phyloP scores from a whole-genome alignment of 768 basidiomycete species.

The Agrocybe praecox region DNA sequence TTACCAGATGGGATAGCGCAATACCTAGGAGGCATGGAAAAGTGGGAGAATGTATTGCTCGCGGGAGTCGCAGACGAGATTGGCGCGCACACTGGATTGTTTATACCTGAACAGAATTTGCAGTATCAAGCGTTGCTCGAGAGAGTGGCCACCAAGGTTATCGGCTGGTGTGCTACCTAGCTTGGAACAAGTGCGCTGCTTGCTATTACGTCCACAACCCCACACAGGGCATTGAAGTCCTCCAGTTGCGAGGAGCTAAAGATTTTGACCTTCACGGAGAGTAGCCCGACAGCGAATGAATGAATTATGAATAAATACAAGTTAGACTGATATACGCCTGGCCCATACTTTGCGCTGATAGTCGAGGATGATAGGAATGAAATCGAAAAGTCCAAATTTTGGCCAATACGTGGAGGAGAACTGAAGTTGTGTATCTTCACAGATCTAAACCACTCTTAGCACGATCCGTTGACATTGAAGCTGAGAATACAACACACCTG shows the following conservation, averaged over 20 bases:
- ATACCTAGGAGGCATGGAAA: slow-evolving; percentile 41
- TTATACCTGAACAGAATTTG: slow-evolving; percentile 50
- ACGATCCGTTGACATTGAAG: not conserved
- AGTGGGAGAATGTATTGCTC: slow-evolving; percentile 56
- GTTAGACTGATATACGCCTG: not conserved
- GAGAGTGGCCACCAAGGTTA: slow-evolving; percentile 40
- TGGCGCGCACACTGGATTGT: slow-evolving; percentile 56
- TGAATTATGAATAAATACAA: not conserved
- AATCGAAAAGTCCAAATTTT: slow-evolving; percentile 84
- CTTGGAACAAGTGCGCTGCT: no score
- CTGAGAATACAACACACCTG: slow-evolving; percentile 59
- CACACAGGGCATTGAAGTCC: no score
- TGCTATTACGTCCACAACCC: no score
- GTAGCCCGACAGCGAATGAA: not conserved
- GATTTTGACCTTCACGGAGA: no score
- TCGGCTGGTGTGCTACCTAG: slow-evolving; percentile 41
- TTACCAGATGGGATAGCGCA: slow-evolving; percentile 47
- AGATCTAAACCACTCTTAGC: slow-evolving; percentile 49
- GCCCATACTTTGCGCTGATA: slow-evolving; percentile 81
- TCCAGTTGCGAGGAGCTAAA: no score
- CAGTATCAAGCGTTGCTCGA: slow-evolving; percentile 53
- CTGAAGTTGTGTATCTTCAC: slow-evolving; percentile 84
- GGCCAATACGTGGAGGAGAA: slow-evolving; percentile 91
- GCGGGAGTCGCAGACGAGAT: slow-evolving; percentile 57
- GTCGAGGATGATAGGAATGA: slow-evolving; percentile 85